Conservation (phyloP, 345 rosid genomes). For the Lenwebbia sp. region DNA sequence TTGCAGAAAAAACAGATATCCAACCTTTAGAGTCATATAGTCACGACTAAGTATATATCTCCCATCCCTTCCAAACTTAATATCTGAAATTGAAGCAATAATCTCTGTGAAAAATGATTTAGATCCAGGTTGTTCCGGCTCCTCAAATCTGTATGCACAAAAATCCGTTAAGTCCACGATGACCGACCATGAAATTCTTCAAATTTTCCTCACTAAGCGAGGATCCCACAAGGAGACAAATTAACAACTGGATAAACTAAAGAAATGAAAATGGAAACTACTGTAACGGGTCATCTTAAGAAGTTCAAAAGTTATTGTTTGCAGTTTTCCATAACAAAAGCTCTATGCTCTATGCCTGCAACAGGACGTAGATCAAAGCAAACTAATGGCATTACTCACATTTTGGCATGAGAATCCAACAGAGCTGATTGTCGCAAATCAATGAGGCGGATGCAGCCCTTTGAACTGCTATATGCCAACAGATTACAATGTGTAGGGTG, state of each 20-base stretch:
- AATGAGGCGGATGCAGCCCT: slow-evolving; percentile 92
- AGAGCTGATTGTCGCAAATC: slow-evolving; percentile 98
- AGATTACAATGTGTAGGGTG: slow-evolving; percentile 92
- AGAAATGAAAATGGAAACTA: neutral
- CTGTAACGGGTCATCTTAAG: neutral
- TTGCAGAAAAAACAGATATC: neutral
- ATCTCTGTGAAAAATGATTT: slow-evolving; percentile 99
- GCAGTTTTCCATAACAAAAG: neutral
- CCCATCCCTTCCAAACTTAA: slow-evolving; percentile 85
- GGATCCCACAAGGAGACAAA: neutral
- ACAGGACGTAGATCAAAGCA: neutral
- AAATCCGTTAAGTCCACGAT: neutral
- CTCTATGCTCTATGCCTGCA: neutral
- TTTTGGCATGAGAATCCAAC: slow-evolving; percentile 86
- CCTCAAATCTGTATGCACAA: slow-evolving; percentile 69
- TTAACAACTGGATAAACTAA: neutral
- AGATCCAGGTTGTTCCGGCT: slow-evolving; percentile 79
- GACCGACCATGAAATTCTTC: neutral
- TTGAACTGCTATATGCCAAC: slow-evolving; percentile 98
- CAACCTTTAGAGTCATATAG: slow-evolving; percentile 98
- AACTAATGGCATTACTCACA: slow-evolving; percentile 35
- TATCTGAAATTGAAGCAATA: slow-evolving; percentile 97
- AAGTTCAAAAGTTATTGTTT: neutral
- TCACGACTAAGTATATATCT: slow-evolving; percentile 94
- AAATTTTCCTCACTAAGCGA: neutral